These are phyloP conservation scores for Kockovaella imperatae DNA, from an alignment of 768 basidiomycete genomes.

Conservation along the genomic window DNA sequence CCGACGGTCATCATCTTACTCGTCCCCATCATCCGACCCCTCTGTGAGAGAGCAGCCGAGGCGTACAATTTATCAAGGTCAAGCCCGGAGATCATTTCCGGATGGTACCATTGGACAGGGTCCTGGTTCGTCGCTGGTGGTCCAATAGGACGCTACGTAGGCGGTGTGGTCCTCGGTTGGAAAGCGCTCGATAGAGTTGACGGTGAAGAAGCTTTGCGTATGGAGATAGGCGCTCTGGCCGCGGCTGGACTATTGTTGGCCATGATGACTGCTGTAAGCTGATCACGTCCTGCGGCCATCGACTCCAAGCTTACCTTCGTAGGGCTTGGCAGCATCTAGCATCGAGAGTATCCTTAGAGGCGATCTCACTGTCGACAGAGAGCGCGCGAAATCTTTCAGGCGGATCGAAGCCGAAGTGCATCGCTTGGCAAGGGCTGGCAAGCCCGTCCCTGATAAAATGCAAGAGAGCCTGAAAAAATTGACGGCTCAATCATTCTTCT, in stretches of 20 bases:
- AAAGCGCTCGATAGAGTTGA: constrained; percentile 20
- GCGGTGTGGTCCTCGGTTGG: constrained; percentile 32
- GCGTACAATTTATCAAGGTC: constrained; percentile 10
- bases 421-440: not conserved
- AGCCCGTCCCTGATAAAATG: constrained; percentile 10
- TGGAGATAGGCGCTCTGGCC: constrained; percentile 18
- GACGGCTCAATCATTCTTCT: constrained; percentile 13
- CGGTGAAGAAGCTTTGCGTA: constrained; percentile 4
- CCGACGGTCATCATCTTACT: constrained; percentile 23
- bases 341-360: constrained; percentile 16
- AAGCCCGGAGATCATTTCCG: constrained; percentile 2
- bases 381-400: constrained; percentile 12
- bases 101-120: constrained; percentile 28
- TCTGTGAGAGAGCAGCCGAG: constrained; percentile 7
- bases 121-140: constrained; percentile 32
- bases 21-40: constrained; percentile 17
- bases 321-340: constrained; percentile 25
- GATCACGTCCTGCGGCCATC: not conserved
- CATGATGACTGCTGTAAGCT: constrained; percentile 23
- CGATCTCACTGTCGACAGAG: constrained; percentile 29
- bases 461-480: not conserved
- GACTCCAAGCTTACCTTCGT: not conserved
- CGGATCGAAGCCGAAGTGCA: constrained; percentile 10
- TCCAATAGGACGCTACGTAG: constrained; percentile 27
- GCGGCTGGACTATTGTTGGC: constrained; percentile 18